phyloP scores from a whole-genome alignment of 2,329 filamentous ascomycete genomes.

The Metarhizium robertsii region DNA sequence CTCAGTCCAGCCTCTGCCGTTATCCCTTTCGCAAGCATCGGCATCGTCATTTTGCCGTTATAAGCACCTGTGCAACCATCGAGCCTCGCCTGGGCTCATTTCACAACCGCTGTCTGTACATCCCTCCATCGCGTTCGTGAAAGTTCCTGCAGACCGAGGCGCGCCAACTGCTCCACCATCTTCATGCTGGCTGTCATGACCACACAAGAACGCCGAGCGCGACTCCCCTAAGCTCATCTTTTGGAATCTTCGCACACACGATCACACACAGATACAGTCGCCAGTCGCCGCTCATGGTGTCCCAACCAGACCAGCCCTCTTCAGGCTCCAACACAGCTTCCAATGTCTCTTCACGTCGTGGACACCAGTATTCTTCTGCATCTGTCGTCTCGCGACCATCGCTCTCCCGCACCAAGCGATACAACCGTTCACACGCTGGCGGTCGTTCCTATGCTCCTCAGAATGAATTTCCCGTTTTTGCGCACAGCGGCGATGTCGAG shows the following conservation, averaged over 20 bases:
- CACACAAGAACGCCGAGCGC: neutral
- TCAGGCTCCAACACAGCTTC: slow-evolving; percentile 4
- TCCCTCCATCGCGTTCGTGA: neutral
- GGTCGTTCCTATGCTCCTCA: slow-evolving; percentile 59
- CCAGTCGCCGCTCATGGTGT: slow-evolving; percentile 43
- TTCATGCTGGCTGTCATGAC: neutral
- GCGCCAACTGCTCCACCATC: neutral
- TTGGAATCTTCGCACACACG: neutral
- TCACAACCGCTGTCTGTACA: neutral
- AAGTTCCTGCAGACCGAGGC: neutral
- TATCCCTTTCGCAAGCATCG: neutral
- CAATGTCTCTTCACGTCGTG: slow-evolving; percentile 1
- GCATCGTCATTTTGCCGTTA: neutral
- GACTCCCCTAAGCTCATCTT: neutral
- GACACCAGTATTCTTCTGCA: slow-evolving; percentile 23
- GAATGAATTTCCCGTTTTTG: slow-evolving; percentile 91
- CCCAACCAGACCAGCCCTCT: slow-evolving; percentile 42
- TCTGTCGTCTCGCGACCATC: slow-evolving; percentile 56
- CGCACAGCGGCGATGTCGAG: slow-evolving; percentile 85
- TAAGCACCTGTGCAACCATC: neutral
- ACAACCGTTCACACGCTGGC: slow-evolving; percentile 73
- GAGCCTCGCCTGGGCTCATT: neutral
- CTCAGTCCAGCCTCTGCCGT: neutral
- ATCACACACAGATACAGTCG: neutral
- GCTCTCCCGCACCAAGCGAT: slow-evolving; percentile 54